Evolutionary conservation across 768 basidiomycete genomes (phyloP), one percentile per base, ranked within the genome.

Genomic region (Phanerochaete sordida): DNA sequence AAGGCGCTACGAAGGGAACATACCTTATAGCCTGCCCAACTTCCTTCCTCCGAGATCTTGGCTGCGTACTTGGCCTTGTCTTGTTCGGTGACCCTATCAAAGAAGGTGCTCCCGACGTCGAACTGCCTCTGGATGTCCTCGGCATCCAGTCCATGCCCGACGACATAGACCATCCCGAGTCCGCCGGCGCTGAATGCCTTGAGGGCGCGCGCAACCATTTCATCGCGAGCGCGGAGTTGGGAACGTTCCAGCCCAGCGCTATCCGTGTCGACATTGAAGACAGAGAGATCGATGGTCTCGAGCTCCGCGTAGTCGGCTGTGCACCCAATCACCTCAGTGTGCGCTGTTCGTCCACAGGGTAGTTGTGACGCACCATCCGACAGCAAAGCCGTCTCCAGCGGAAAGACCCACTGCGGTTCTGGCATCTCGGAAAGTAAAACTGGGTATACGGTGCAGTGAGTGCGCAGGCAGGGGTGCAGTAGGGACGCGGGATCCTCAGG

Each of bases 11-110:
- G n/a, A n/a, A n/a, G n/a, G n/a, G n/a, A n/a, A 28, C 52, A 13
- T 15, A 54, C 52, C 52, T 54, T 54, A 31, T 54, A 54, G 30
- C 52, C 52, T 1, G 52, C 52, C 52, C 52, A 54, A 31, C 52
- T 54, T 8, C 52, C 52, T 31, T 54, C 52, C 39, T 54, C 52
- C 8, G 28, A 19, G 26, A 54, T 54, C 33, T 43, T 35, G 19
- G 52, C 52, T 6, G 35, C 21, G n/a, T 37, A 54, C n/a, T 27
- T 8, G 9, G 6, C 12, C 52, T 35, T 54, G 5, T 54, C 52
- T 15, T 54, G 30, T 7, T 54, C 52, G 23, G 26, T n/a, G 11
- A 54, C 52, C 33, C 19, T 31, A 16, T 54, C 52, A 23, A 54
- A 35, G 33, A 54, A 43, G 6, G 35, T 8, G 15, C 19, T 21